Base-by-base conservation (phyloP, 345 rosid genomes). In the Corymbia maculata region DNA sequence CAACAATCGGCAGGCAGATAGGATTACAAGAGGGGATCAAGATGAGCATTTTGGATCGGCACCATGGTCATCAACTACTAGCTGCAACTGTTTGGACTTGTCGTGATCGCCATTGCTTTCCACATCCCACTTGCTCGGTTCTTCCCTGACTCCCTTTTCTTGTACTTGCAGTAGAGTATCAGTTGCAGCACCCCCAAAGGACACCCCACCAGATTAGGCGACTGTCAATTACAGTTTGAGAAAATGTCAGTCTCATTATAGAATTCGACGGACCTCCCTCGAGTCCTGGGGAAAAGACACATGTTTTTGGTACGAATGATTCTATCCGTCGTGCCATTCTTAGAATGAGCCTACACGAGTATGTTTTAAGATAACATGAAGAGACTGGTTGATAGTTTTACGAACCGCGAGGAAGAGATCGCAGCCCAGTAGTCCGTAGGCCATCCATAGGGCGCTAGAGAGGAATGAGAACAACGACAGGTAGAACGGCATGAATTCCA, bases 401-500 rank as follows among this genome's bases (percentile, higher is more conserved):
- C 94, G 9, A 87, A 97, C 99, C 94, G 98, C 96, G 24, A 96
- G 92, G 88, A 97, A 92, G 88, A 95, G 94, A 90, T 97, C 99
- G 86, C 91, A 94, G 90, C 97, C 91, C 30, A 96, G 90, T 66
- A 96, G 92, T 82, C 99, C 98, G 90, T 94, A 95, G 10, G 94
- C 93, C 93, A 95, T 86, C 99, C 99, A 96, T 47, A 94, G 91
- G 26, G 94, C 88, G 88, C 95, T 95, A 61, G 99, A 91, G 16
- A 96, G 82, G 90, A 96, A 95, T 53, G 99, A 93, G 95, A 94
- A 96, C 88, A 97, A 91, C 53, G 99, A 96, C 88, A 96, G 88
- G 91, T 94, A 92, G 92, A 97, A 97, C 0, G 99, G 98, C 99
- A 97, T 97, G 95, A 93, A 96, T 87, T 97, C 98, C 91, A 94